Base-by-base conservation (phyloP, 768 basidiomycete genomes). In the Kwoniella sp. region DNA sequence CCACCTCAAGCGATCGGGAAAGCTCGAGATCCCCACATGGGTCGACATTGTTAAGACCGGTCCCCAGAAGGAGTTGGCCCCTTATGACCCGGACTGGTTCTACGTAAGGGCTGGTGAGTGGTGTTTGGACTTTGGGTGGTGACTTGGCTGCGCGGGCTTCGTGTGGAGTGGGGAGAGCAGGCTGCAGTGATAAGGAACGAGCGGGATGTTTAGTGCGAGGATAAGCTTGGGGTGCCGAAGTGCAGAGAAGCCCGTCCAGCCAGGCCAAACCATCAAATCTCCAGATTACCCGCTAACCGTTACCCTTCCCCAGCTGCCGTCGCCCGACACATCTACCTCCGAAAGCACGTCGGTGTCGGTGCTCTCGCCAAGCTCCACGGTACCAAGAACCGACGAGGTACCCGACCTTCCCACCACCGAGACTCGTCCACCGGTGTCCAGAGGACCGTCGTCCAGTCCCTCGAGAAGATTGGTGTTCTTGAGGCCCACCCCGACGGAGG, bases 61-160 rank as follows among this genome's bases (percentile, higher is more conserved):
- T 75, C 79, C 87, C 55, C 91, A 81, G 82, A 98, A 98, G 78
- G 95, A 99, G 79, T 88, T 95, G 56, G 93, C 92, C 47, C 95
- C 95, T 48, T 96, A 96, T 79, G 90, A 98, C 78, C 88, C 89
- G 36, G 95, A 99, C 77, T 99, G 95, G 95, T 99, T 84, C 83
- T 99, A 98, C 79, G 81, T 93, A 75, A 89, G 95, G 71, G 88
- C 93, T 78, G 92, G 92, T 95, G 71, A 75, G 84, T 82, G 27
- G 2, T 37, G 26, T 20, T 51, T 42, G 33, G 22, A 8, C 33
- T 28, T 28, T 43, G 40, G 47, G 37, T 40, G 14, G 27, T 27
- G 34, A 14, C 9, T 15, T 44, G 23, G 40, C 32, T n/a, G n/a
- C n/a, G n/a, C n/a, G n/a, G n/a, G n/a, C n/a, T n/a, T n/a, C n/a